Percentiles rank a stretch among this genome's conserved stretches.
phyloP scores from a whole-genome alignment of 306 rosid genomes.

The Vicia faba region DNA sequence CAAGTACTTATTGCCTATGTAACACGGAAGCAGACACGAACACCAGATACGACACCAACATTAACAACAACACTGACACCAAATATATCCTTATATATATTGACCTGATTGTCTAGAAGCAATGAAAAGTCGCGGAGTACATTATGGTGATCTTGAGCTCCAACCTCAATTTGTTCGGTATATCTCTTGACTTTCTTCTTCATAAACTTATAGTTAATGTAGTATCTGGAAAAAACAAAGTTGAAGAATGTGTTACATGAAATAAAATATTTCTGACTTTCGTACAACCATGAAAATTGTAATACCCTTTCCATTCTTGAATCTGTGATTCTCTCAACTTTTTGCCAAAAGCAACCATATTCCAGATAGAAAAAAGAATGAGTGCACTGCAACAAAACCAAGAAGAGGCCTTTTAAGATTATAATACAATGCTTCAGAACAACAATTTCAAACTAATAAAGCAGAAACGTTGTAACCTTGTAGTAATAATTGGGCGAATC shows the following conservation, averaged over 20 bases:
- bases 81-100: neutral
- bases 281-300: constrained; percentile 11
- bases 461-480: constrained; percentile 33
- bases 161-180: constrained; percentile 57
- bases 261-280: constrained; percentile 4
- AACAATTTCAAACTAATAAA: constrained; percentile 27
- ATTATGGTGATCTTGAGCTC: constrained; percentile 56
- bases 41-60: no score
- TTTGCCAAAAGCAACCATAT: constrained; percentile 87
- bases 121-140: constrained; percentile 77
- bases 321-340: constrained; percentile 81
- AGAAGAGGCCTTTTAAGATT: no score
- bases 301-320: constrained; percentile 87
- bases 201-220: constrained; percentile 78
- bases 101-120: constrained; percentile 73
- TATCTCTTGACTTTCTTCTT: constrained; percentile 81
- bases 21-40: no score
- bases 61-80: no score
- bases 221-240: constrained; percentile 55
- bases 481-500: neutral
- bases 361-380: constrained; percentile 8
- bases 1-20: no score
- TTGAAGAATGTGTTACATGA: constrained; percentile 9
- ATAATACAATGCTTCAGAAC: neutral
- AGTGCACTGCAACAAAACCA: constrained; percentile 19